Evolutionary conservation across 2,329 filamentous ascomycete species (phyloP).

Genomic region (Calonectria pseudoturangicola): DNA sequence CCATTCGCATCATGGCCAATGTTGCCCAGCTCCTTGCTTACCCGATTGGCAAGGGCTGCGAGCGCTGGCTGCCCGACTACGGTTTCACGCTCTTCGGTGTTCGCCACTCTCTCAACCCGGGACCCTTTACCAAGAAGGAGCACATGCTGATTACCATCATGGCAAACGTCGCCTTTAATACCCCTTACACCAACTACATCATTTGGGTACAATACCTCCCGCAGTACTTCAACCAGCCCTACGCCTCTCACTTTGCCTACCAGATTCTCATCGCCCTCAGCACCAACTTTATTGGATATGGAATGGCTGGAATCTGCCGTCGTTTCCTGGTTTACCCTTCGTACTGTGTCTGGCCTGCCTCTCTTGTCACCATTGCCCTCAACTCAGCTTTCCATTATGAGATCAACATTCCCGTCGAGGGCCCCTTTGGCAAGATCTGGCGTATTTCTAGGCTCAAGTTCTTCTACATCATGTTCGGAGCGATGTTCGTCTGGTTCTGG

Average conservation of each 20-base stretch:
- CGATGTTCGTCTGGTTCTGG: constrained; percentile 76
- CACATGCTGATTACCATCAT: constrained; percentile 78
- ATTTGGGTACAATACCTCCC: constrained; percentile 73
- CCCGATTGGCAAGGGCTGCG: constrained; percentile 71
- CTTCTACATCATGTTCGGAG: constrained; percentile 69
- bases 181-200: constrained; percentile 73
- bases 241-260: constrained; percentile 71
- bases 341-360: constrained; percentile 75
- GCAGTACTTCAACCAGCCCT: constrained; percentile 72
- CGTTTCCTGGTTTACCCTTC: constrained; percentile 74
- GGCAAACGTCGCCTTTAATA: constrained; percentile 75
- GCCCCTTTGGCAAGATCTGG: constrained; percentile 66
- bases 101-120: constrained; percentile 72
- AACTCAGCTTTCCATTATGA: constrained; percentile 72
- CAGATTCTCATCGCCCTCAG: constrained; percentile 73
- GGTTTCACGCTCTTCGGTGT: constrained; percentile 68
- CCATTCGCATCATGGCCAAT: constrained; percentile 72
- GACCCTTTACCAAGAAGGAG: constrained; percentile 76
- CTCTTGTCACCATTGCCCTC: constrained; percentile 72
- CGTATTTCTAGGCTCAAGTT: constrained; percentile 70
- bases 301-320: constrained; percentile 72
- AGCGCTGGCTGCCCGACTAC: constrained; percentile 69
- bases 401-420: constrained; percentile 62
- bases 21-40: constrained; percentile 75
- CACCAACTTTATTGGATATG: constrained; percentile 77